Conservation (phyloP, 257 asterid genomes). For the Pogostemon cablin region DNA sequence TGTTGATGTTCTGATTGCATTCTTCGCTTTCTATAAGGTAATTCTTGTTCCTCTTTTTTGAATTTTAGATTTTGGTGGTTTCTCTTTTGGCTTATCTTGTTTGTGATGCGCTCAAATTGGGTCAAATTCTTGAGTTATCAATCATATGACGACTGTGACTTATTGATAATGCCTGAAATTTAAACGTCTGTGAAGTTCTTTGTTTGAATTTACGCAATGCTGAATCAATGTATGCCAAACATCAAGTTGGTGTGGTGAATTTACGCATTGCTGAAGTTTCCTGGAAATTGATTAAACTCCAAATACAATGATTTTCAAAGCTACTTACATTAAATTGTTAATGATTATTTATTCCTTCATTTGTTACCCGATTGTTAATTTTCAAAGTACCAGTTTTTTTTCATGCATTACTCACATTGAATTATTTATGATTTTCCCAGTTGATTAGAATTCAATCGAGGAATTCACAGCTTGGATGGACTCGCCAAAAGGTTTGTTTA, state of each 20-base stretch:
- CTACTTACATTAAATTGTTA: not conserved
- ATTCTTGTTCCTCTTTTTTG: not conserved
- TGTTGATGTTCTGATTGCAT: constrained; percentile 69
- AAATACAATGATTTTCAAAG: too few relatives aligned
- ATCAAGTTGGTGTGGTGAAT: too few relatives aligned
- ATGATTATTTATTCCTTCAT: constrained; percentile 5
- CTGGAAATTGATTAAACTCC: too few relatives aligned
- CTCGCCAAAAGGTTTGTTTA: constrained; percentile 83
- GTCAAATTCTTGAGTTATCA: not conserved
- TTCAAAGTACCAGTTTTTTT: constrained; percentile 5
- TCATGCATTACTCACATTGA: constrained; percentile 25
- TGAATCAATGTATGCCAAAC: too few relatives aligned
- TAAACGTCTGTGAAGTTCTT: constrained; percentile 15
- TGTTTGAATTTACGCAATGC: not conserved
- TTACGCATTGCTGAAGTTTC: too few relatives aligned
- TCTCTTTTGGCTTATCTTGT: constrained; percentile 12
- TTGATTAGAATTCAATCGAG: constrained; percentile 85
- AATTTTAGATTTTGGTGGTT: not conserved
- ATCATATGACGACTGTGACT: not conserved
- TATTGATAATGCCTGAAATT: constrained; percentile 5
- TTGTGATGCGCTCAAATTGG: constrained; percentile 12
- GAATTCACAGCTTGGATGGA: constrained; percentile 75
- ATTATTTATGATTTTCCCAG: constrained; percentile 39
- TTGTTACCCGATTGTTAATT: constrained; percentile 13
- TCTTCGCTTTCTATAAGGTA: constrained; percentile 74